A percentile compares a stretch with the other conserved stretches of the same genome.
Evolutionary conservation across 305 asterid genomes (phyloP).

Genomic region (Solanum hybrid): DNA sequence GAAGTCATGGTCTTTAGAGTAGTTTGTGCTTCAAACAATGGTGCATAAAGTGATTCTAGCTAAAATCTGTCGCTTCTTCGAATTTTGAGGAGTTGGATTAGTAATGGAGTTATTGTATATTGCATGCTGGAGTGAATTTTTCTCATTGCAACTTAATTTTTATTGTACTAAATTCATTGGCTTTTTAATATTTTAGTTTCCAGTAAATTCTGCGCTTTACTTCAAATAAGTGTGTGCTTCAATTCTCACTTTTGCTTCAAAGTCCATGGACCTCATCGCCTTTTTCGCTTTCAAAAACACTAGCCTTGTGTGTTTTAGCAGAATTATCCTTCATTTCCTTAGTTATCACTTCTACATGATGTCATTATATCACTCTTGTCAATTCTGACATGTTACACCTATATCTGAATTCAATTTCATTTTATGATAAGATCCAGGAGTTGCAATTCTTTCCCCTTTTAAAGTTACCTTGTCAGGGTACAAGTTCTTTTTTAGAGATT

Average conservation of each 20-base stretch:
- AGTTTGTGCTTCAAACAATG: neutral
- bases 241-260: neutral
- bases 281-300: neutral
- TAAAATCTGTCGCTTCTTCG: neutral
- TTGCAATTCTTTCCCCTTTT: neutral
- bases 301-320: neutral
- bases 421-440: neutral
- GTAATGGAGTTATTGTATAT: neutral
- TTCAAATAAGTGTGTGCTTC: neutral
- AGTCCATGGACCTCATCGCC: neutral
- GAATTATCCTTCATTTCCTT: neutral
- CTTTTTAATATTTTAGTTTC: neutral
- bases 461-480: neutral
- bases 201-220: neutral
- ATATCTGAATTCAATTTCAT: neutral
- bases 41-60: neutral
- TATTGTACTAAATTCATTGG: neutral
- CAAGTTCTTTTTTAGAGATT: neutral
- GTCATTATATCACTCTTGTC: neutral
- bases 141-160: neutral
- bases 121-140: neutral
- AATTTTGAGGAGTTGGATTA: neutral
- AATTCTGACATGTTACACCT: neutral
- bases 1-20: neutral
- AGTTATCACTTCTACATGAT: neutral